phyloP scores from a whole-genome alignment of 257 asterid genomes.

The Anisodus acutangulus region DNA sequence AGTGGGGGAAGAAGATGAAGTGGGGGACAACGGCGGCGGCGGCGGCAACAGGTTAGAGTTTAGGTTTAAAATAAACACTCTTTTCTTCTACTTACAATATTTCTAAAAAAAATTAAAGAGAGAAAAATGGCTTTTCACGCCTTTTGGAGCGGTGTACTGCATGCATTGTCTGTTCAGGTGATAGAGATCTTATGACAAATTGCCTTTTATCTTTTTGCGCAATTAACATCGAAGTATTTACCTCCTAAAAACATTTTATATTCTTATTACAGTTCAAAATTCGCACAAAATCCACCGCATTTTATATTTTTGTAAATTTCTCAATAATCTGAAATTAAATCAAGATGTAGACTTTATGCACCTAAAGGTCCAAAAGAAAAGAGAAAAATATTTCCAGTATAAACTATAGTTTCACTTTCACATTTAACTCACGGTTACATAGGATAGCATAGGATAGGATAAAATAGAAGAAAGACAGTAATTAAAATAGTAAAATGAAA shows the following conservation, averaged over 20 bases:
- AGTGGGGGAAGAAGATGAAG: no score
- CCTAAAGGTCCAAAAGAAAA: not conserved
- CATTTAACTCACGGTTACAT: constrained; percentile 9
- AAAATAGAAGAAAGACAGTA: not conserved
- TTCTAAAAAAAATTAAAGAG: no score
- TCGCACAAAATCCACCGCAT: not conserved
- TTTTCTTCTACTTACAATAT: no score
- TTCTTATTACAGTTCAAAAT: not conserved
- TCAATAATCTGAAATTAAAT: not conserved
- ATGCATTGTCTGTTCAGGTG: no score
- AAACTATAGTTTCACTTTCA: not conserved
- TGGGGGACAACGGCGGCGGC: no score
- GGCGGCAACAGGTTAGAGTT: no score
- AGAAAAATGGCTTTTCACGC: no score
- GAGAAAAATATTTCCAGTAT: not conserved
- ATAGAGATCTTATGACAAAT: no score
- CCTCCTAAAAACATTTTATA: not conserved
- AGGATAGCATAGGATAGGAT: not conserved
- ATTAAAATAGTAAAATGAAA: not conserved
- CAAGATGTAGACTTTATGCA: not conserved
- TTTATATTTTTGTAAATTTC: not conserved
- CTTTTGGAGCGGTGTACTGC: no score
- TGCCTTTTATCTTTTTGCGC: no score
- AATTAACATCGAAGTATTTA: not conserved
- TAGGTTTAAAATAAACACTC: no score